Evolutionary conservation across 192 early-diverging fungal genomes (phyloP).

Genomic region (Rhizophagus prolifer): DNA sequence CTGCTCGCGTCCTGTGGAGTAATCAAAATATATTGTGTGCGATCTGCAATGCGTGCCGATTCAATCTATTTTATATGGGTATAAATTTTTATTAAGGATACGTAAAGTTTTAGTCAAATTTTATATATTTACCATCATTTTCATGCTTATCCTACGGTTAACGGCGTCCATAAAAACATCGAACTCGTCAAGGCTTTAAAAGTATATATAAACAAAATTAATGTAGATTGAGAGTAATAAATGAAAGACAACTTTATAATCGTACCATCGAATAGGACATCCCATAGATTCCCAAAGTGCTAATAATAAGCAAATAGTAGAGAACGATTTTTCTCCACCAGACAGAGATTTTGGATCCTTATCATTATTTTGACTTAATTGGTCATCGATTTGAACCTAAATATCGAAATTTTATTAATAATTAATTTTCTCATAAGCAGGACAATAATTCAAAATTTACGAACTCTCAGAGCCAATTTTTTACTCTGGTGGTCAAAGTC

Average conservation of each 20-base stretch:
- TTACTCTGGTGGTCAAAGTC: constrained; percentile 69
- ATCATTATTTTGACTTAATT: constrained; percentile 45
- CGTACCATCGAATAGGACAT: constrained; percentile 82
- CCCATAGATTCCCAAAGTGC: constrained; percentile 93
- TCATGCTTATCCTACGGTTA: constrained; percentile 86
- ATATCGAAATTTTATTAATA: constrained; percentile 30
- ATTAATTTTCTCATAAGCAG: background rate
- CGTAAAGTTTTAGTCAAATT: background rate
- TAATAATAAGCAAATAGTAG: constrained; percentile 89
- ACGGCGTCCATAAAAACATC: constrained; percentile 99
- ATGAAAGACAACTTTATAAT: background rate
- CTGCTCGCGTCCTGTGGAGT: constrained; percentile 88
- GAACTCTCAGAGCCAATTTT: constrained; percentile 64
- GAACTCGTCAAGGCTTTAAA: constrained; percentile 88
- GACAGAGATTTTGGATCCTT: constrained; percentile 92
- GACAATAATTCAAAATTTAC: constrained; percentile 20
- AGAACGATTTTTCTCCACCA: constrained; percentile 97
- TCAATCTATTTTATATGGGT: constrained; percentile 50
- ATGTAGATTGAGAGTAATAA: background rate
- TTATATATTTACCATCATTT: constrained; percentile 62
- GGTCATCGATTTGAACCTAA: constrained; percentile 41
- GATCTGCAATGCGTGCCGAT: constrained; percentile 65
- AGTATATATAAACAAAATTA: background rate
- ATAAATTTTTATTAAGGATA: background rate
- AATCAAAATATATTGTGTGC: constrained; percentile 93